A percentile compares a stretch with the other conserved stretches of the same genome.
Conservation (phyloP, 805 yeast genomes). For the Cyberlindnera xylosilytica region DNA sequence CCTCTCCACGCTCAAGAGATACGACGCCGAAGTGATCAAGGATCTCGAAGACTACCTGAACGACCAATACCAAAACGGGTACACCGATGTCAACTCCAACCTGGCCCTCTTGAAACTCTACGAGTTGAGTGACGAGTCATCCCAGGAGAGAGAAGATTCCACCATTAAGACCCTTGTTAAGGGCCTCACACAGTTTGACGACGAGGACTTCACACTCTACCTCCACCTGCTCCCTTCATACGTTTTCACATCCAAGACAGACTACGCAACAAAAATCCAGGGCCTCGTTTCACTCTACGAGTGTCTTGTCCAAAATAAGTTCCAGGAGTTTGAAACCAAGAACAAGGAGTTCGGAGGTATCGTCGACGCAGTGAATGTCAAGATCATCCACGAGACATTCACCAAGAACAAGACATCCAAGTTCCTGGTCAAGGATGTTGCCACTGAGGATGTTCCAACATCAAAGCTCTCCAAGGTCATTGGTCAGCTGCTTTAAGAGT, state of each 20-base stretch:
- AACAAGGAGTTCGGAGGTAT: slow-evolving; percentile 21
- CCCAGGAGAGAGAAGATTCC: slow-evolving; percentile 35
- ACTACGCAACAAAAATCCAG: slow-evolving; percentile 25
- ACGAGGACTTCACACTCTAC: slow-evolving; percentile 41
- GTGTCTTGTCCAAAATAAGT: slow-evolving; percentile 22
- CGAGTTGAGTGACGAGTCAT: slow-evolving; percentile 33
- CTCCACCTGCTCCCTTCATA: slow-evolving; percentile 44
- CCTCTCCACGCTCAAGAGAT: slow-evolving; percentile 40
- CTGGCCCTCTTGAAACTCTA: slow-evolving; percentile 45
- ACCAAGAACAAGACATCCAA: slow-evolving; percentile 22
- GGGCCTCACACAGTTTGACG: slow-evolving; percentile 39
- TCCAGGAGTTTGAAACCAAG: slow-evolving; percentile 19
- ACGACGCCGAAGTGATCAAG: slow-evolving; percentile 40
- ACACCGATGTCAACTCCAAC: slow-evolving; percentile 41
- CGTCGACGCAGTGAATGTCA: slow-evolving; percentile 18
- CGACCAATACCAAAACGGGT: slow-evolving; percentile 36
- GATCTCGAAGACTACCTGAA: slow-evolving; percentile 43
- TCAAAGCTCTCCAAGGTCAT: slow-evolving; percentile 25
- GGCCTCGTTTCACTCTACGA: slow-evolving; percentile 25
- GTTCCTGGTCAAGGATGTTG: slow-evolving; percentile 18
- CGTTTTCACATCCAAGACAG: slow-evolving; percentile 27
- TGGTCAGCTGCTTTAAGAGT: slow-evolving; percentile 13
- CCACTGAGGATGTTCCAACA: slow-evolving; percentile 25
- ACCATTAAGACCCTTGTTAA: slow-evolving; percentile 38
- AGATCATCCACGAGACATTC: slow-evolving; percentile 19